A percentile compares a stretch with the other conserved stretches of the same genome.
Evolutionary conservation across 2,329 filamentous ascomycete species (phyloP).

Genomic region (Alternaria triticimaculans): DNA sequence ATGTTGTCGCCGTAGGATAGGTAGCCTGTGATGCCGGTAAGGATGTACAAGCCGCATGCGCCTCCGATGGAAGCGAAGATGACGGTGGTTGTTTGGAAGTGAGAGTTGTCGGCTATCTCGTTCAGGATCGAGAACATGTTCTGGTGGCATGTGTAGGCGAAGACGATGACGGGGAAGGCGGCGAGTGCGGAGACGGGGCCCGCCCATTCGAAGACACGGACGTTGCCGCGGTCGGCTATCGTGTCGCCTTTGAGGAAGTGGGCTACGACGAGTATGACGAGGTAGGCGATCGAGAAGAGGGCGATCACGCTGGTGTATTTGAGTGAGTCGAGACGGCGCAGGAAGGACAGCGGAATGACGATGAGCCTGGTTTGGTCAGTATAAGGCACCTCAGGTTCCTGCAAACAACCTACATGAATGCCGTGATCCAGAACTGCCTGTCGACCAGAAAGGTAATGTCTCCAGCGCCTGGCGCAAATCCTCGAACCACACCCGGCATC

Average conservation of each 20-base stretch:
- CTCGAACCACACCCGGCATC: slow-evolving; percentile 91
- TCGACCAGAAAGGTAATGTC: slow-evolving; percentile 79
- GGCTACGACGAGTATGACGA: slow-evolving; percentile 90
- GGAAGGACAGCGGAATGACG: slow-evolving; percentile 91
- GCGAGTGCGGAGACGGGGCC: slow-evolving; percentile 80
- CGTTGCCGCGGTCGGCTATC: slow-evolving; percentile 72
- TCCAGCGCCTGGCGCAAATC: slow-evolving; percentile 71
- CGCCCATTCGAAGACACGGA: slow-evolving; percentile 79
- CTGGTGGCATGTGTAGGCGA: slow-evolving; percentile 99
- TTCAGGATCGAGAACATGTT: slow-evolving; percentile 99
- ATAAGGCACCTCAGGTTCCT: too few species aligned
- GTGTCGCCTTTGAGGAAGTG: slow-evolving; percentile 84
- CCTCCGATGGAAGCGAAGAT: slow-evolving; percentile 85
- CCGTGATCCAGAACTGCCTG: slow-evolving; percentile 96
- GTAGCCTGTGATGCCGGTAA: slow-evolving; percentile 95
- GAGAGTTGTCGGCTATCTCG: slow-evolving; percentile 86
- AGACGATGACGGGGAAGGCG: slow-evolving; percentile 92
- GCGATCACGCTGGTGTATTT: slow-evolving; percentile 97
- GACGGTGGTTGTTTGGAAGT: slow-evolving; percentile 77
- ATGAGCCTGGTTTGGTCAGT: slow-evolving; percentile 66
- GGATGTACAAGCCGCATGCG: slow-evolving; percentile 83
- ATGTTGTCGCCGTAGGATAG: slow-evolving; percentile 92
- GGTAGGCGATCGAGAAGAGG: slow-evolving; percentile 89
- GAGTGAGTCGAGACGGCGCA: slow-evolving; percentile 88
- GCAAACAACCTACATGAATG: slow-evolving; percentile 91